Percentiles rank a stretch among this genome's conserved stretches.
Evolutionary conservation across 2,329 filamentous ascomycete species (phyloP).

Genomic region (Lomentospora prolificans): DNA sequence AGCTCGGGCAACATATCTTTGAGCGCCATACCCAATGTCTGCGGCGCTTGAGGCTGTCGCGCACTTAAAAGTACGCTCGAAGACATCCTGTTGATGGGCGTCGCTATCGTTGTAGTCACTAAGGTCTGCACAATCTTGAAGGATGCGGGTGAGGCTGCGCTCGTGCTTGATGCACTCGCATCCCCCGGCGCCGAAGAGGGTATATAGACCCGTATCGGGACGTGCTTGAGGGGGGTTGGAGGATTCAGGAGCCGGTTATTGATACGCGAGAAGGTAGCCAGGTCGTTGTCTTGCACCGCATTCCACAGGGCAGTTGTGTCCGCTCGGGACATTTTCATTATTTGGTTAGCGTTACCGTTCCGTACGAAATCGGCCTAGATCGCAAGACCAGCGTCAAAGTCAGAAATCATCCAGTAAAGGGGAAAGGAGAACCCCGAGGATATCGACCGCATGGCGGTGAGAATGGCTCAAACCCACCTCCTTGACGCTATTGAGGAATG

Average conservation of each 20-base stretch:
- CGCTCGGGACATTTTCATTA: conserved; percentile 79
- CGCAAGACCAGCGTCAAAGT: not conserved
- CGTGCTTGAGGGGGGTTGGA: conserved; percentile 63
- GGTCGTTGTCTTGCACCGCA: conserved; percentile 69
- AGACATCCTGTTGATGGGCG: conserved; percentile 17
- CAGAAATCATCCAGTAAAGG: not conserved
- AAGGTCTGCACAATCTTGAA: conserved; percentile 71
- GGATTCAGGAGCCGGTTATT: conserved; percentile 69
- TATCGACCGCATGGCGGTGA: not conserved
- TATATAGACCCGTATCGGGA: conserved; percentile 85
- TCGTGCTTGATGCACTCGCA: conserved; percentile 20
- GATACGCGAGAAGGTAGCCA: conserved; percentile 60
- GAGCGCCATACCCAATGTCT: conserved; percentile 63
- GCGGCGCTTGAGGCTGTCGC: conserved; percentile 25
- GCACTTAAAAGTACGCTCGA: not conserved
- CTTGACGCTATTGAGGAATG: conserved; percentile 55
- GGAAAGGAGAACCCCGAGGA: not conserved
- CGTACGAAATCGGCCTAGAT: conserved; percentile 69
- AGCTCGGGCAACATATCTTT: conserved; percentile 66
- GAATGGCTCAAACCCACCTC: conserved; percentile 32
- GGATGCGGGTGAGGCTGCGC: conserved; percentile 29
- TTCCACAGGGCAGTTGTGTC: conserved; percentile 78
- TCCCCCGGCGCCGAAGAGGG: conserved; percentile 48
- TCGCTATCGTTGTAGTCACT: conserved; percentile 37
- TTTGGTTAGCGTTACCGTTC: conserved; percentile 78